Percentiles rank a stretch among this genome's conserved stretches.
These are phyloP conservation scores for Chytriomyces hyalinus DNA, from an alignment of 192 early-diverging fungal genomes.

Conservation along the genomic window DNA sequence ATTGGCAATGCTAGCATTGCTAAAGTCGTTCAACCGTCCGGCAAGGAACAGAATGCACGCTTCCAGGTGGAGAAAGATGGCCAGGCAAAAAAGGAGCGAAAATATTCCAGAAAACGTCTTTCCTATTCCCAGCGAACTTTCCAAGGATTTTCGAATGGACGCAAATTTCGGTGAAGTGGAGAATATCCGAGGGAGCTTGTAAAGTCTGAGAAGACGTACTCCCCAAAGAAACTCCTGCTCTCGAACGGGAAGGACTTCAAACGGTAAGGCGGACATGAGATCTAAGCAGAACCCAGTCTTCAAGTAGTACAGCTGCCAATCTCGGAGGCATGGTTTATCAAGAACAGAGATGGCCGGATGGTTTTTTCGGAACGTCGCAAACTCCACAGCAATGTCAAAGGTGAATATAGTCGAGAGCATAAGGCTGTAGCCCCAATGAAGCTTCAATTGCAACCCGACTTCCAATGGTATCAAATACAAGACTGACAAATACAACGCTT, in stretches of 20 bases:
- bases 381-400: neutral
- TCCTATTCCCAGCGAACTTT: neutral
- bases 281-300: neutral
- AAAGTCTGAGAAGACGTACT: neutral
- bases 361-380: neutral
- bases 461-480: neutral
- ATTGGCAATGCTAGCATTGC: neutral
- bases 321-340: neutral
- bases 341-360: slow-evolving; percentile 13
- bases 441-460: neutral
- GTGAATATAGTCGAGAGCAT: neutral
- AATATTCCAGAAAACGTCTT: slow-evolving; percentile 3
- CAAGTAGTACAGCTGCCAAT: neutral
- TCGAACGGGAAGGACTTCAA: slow-evolving; percentile 3
- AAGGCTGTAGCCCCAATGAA: neutral
- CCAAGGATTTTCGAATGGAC: neutral
- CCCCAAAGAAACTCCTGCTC: neutral
- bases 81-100: neutral
- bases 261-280: neutral
- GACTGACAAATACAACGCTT: neutral
- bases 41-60: slow-evolving; percentile 20
- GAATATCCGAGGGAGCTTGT: slow-evolving; percentile 1
- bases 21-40: slow-evolving; percentile 19
- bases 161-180: neutral
- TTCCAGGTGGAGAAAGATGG: slow-evolving; percentile 32